Conservation (phyloP, 2,329 filamentous ascomycete genomes). For the Aureobasidium musti region DNA sequence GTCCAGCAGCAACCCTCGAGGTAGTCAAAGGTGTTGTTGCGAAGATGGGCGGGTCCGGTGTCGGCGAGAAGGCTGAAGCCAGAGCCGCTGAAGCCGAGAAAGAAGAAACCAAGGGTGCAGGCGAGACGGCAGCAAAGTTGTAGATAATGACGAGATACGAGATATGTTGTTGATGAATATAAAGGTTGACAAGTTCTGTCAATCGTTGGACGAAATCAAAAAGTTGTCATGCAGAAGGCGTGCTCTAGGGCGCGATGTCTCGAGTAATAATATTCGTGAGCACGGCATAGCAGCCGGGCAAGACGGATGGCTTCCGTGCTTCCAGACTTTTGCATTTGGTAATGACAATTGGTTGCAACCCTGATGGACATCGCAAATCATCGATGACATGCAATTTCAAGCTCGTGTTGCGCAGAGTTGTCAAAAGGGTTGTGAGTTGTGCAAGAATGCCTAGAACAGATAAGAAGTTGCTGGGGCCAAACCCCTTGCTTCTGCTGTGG, state of each 20-base stretch:
- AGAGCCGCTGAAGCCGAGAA: constrained; percentile 35
- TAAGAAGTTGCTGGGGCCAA: not conserved
- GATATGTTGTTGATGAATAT: not conserved
- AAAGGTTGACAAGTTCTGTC: constrained; percentile 1
- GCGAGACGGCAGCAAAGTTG: constrained; percentile 22
- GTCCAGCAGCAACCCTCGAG: constrained; percentile 74
- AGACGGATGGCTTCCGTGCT: constrained; percentile 14
- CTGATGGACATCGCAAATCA: constrained; percentile 13
- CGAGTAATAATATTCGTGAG: not conserved
- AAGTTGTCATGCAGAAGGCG: not conserved
- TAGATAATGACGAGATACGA: constrained; percentile 8
- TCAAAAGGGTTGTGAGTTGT: not conserved
- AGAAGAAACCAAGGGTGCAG: constrained; percentile 32
- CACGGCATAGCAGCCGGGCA: not conserved
- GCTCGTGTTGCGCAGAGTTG: not conserved
- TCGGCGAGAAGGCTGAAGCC: constrained; percentile 42
- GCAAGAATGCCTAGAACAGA: not conserved
- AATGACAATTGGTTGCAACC: constrained; percentile 9
- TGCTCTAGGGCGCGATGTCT: not conserved
- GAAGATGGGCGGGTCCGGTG: constrained; percentile 42
- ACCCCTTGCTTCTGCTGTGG: no score
- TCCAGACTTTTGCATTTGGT: constrained; percentile 16
- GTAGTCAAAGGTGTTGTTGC: constrained; percentile 72
- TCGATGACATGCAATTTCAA: not conserved
- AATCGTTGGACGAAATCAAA: not conserved